Percentiles rank a stretch among this genome's conserved stretches.
phyloP scores from a whole-genome alignment of 192 early-diverging fungal species.

The Gonapodya prolifera region DNA sequence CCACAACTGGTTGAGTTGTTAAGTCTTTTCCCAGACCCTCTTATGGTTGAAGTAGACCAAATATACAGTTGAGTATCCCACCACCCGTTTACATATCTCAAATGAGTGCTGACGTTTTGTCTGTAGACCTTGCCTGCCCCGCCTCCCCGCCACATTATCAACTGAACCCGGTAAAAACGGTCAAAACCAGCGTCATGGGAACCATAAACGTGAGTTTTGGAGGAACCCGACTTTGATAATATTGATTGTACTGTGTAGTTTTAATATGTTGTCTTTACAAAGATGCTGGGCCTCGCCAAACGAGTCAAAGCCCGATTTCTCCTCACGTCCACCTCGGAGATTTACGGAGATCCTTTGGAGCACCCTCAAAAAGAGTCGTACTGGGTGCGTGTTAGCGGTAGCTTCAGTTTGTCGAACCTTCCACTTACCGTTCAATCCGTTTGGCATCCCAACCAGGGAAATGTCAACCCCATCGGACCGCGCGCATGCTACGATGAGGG shows the following conservation, averaged over 20 bases:
- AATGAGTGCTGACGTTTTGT: too few relatives aligned
- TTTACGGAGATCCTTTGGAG: conserved; percentile 75
- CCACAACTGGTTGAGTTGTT: background rate
- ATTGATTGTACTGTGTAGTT: too few relatives aligned
- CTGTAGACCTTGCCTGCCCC: conserved; percentile 77
- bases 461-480: conserved; percentile 52
- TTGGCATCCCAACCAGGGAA: too few relatives aligned
- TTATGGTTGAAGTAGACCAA: conserved; percentile 71
- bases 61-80: too few relatives aligned
- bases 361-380: conserved; percentile 76
- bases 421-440: too few relatives aligned
- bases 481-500: conserved; percentile 80
- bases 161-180: conserved; percentile 70
- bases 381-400: too few relatives aligned
- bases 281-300: conserved; percentile 75
- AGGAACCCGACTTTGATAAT: too few relatives aligned
- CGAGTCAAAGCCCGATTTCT: conserved; percentile 65
- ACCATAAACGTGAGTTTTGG: too few relatives aligned
- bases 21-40: conserved; percentile 33
- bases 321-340: conserved; percentile 68
- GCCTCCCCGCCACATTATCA: conserved; percentile 80
- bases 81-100: background rate
- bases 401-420: too few relatives aligned
- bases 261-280: too few relatives aligned
- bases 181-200: conserved; percentile 72